phyloP scores from a whole-genome alignment of 768 basidiomycete species.

The Gyrodon lividus region DNA sequence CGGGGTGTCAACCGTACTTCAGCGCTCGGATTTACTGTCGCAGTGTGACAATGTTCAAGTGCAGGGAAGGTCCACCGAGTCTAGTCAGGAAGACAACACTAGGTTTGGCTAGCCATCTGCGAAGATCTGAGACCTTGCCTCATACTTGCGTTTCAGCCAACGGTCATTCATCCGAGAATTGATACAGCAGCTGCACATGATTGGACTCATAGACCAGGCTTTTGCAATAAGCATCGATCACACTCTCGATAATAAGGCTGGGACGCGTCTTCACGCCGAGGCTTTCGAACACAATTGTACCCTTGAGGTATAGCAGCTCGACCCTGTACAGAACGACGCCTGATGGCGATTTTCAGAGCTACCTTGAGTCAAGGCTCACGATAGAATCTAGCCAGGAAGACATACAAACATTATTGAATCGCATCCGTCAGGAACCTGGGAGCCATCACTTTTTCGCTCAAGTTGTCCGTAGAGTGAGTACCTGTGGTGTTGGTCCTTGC shows the following conservation, averaged over 20 bases:
- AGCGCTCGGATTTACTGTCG: slow-evolving; percentile 53
- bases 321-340: not conserved
- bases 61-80: slow-evolving; percentile 25
- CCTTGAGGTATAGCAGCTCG: slow-evolving; percentile 45
- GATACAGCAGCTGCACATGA: slow-evolving; percentile 51
- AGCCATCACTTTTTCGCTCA: slow-evolving; percentile 59
- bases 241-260: slow-evolving; percentile 45
- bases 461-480: slow-evolving; percentile 54
- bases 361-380: slow-evolving; percentile 57
- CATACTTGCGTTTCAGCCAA: slow-evolving; percentile 18
- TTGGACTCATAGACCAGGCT: slow-evolving; percentile 53
- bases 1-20: slow-evolving; percentile 48
- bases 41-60: slow-evolving; percentile 51
- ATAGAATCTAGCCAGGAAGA: slow-evolving; percentile 47
- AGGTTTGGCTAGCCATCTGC: slow-evolving; percentile 10
- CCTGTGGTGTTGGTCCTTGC: not conserved
- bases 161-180: slow-evolving; percentile 28
- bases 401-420: slow-evolving; percentile 31
- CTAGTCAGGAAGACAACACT: slow-evolving; percentile 21
- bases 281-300: slow-evolving; percentile 60
- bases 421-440: slow-evolving; percentile 53
- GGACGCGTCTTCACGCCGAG: slow-evolving; percentile 53
- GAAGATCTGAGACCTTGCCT: slow-evolving; percentile 1
- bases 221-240: slow-evolving; percentile 55
- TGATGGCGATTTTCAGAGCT: slow-evolving; percentile 25